Base-by-base conservation (phyloP, 345 rosid species). In the Eucalyptus regnans region DNA sequence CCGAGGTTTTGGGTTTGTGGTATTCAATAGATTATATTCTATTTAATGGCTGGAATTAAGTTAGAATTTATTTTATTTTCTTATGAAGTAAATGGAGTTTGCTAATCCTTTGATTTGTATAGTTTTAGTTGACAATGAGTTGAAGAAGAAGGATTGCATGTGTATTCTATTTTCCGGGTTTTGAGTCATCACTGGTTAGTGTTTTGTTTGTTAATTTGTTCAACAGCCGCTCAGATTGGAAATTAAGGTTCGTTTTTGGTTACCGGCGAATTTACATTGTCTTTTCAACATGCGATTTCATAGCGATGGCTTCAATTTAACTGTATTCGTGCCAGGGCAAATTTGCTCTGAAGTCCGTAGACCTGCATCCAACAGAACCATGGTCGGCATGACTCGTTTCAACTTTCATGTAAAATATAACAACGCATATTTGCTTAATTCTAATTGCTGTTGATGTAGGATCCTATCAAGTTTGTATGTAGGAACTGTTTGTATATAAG, bases 281-380 rank as follows among this genome's bases (percentile, higher is more conserved):
- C 12, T 56, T 46, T 41, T 71, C n/a, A 33, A 15, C 52, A 50
- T 50, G 52, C 0, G 3, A 15, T 50, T 12, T 50, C 16, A 2
- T 50, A 50, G 2, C 6, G 52, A 50, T 14, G 14, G 52, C 52
- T 50, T 50, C 18, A 50, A 50, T n/a, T 50, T 50, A 14, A 50
- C 52, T 50, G 2, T 14, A 15, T 50, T 3, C 7, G 0, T 50
- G 7, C 9, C 91, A 93, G 94, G 91, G 94, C 86, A 93, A 93
- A 90, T 92, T 92, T 91, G 93, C 94, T 87, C 93, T 93, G 68
- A 93, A 93, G 89, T 93, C 93, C 46, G 92, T 92, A 49, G 95
- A 93, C 87, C 92, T 92, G 62, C 95, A 93, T 88, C 95, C 95
- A 46, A 89, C 93, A 27, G 94, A 93, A 66, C 94, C 95, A 93